Evolutionary conservation across 257 asterid genomes (phyloP).

Genomic region (Mitragyna speciosa): DNA sequence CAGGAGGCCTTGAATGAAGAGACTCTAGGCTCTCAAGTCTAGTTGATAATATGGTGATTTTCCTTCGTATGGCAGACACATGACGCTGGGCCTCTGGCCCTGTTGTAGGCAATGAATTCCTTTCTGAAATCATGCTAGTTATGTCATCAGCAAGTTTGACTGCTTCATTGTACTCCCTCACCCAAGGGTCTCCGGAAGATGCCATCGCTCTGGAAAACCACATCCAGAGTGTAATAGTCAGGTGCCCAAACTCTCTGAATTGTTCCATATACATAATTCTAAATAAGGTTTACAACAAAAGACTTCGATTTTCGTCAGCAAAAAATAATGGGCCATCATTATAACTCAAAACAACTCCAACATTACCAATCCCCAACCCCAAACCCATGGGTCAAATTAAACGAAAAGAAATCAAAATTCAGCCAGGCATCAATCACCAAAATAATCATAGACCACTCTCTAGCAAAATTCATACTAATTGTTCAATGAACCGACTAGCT

Average conservation of each 20-base stretch:
- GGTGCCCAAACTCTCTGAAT: not conserved
- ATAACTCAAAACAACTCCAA: not conserved
- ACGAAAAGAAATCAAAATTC: not conserved
- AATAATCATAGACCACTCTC: not conserved
- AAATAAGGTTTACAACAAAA: not conserved
- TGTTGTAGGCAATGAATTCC: constrained; percentile 60
- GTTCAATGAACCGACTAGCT: not conserved
- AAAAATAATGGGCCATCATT: not conserved
- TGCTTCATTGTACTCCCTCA: constrained; percentile 91
- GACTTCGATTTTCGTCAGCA: not conserved
- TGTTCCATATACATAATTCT: not conserved
- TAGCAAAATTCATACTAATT: not conserved
- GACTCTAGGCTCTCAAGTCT: constrained; percentile 73
- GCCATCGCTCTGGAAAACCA: constrained; percentile 56
- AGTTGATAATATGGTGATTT: constrained; percentile 88
- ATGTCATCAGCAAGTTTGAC: constrained; percentile 83
- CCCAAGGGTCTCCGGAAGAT: constrained; percentile 78
- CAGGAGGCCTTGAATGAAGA: constrained; percentile 57
- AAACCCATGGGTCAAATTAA: not conserved
- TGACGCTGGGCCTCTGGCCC: constrained; percentile 88
- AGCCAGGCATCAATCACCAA: not conserved
- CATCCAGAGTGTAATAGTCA: not conserved
- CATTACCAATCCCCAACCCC: not conserved
- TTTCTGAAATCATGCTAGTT: constrained; percentile 77
- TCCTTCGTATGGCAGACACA: constrained; percentile 79